Conservation (phyloP, 2,329 filamentous ascomycete species). For the Pseudogymnoascus sp. region DNA sequence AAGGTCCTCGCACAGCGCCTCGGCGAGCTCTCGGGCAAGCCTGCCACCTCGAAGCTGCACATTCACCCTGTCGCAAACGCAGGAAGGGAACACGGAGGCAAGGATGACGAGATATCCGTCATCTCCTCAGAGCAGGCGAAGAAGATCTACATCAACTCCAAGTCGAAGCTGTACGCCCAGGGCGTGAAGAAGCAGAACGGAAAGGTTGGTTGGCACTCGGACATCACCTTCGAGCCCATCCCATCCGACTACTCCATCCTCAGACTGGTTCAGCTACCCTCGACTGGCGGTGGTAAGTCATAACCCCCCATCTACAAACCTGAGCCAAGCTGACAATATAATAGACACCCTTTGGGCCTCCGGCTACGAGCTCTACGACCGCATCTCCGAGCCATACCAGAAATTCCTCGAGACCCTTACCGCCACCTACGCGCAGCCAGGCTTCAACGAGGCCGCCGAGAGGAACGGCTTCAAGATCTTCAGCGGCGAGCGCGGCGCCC, state of each 20-base stretch:
- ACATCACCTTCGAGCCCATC: constrained; percentile 58
- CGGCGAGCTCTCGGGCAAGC: constrained; percentile 51
- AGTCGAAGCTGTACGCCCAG: constrained; percentile 30
- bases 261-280: constrained; percentile 24
- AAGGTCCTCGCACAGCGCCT: constrained; percentile 57
- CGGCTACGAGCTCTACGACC: constrained; percentile 60
- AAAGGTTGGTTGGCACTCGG: constrained; percentile 49
- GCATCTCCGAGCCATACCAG: constrained; percentile 48
- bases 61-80: constrained; percentile 53
- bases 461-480: constrained; percentile 40
- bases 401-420: constrained; percentile 52
- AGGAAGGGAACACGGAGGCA: constrained; percentile 43
- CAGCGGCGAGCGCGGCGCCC: constrained; percentile 39
- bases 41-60: constrained; percentile 47
- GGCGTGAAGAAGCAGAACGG: constrained; percentile 38
- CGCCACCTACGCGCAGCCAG: constrained; percentile 44
- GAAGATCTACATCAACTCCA: constrained; percentile 36
- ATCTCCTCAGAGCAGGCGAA: constrained; percentile 52
- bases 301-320: constrained; percentile 30
- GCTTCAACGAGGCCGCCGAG: constrained; percentile 42
- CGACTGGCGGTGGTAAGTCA: constrained; percentile 27
- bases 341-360: constrained; percentile 58
- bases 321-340: neutral
- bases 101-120: constrained; percentile 54
- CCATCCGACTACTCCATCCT: constrained; percentile 54